Evolutionary conservation across 73 alveolate genomes (phyloP), one percentile per base, ranked within the genome.

Genomic region (Paramecium pentaurelia): DNA sequence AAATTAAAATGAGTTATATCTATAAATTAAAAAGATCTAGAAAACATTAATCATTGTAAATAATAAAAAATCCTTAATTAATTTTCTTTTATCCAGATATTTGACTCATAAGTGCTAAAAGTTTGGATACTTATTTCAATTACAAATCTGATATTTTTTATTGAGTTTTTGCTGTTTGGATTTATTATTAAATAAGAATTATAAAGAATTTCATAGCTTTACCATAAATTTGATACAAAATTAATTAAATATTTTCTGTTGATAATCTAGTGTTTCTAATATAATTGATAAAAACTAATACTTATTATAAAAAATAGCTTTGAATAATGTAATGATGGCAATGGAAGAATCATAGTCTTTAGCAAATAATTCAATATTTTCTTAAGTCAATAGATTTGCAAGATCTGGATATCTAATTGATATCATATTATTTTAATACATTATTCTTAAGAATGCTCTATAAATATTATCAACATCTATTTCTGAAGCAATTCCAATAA

Each of bases 381-480:
- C 91, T 44, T 42, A 12, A 0, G 42, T 20, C 71, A 80, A 47
- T 44, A 80, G 32, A 10, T 9, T 10, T 20, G 77, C 38, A 9
- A 80, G 14, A 80, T 80, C 91, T 20, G 91, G 73, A 49, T 47
- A 80, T 80, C 71, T 80, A 14, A 73, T 30, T 22, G 16, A 34
- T 49, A 12, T 3, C 7, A 49, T 49, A 2, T 49, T 49, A 49
- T 16, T 18, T 2, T 60, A 22, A 25, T 75, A 75, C 88, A 75
- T 75, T 36, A 75, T 75, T 80, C 91, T 80, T 80, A 80, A 25
- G 27, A 80, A 80, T 45, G 58, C 27, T 80, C 91, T 80, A 42
- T 80, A 80, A 49, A 80, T 80, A 42, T 42, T 49, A 32, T 80
- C 91, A 11, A 25, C 44, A 28, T 80, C 71, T 18, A 80, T 45